Evolutionary conservation across 768 basidiomycete species (phyloP), one percentile per base, ranked within the genome.

Genomic region (Flagelloscypha sp.): DNA sequence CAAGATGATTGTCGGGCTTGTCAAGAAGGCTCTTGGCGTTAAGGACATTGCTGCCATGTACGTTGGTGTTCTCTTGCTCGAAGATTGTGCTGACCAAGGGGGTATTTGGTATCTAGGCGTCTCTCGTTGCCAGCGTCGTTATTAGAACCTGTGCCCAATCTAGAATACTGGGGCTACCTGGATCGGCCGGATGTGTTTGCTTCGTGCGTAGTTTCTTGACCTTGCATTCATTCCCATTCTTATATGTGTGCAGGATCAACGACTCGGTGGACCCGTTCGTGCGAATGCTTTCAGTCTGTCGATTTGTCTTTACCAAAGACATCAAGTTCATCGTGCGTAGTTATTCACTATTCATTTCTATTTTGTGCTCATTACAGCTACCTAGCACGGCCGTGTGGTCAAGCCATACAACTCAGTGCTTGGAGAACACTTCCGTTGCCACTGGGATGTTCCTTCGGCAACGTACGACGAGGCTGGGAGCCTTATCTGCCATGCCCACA

Each of bases 1-100:
- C 41, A 92, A 84, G 72, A 90, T 93, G 79, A 87, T 97, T 32
- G 66, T 97, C 12, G 79, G 84, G 53, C 74, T 97, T 36, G 76
- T 93, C 45, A 92, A 89, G 66, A 88, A 83, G 59, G 90, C 75
- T 48, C 67, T 95, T 21, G 92, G 90, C 5, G 89, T 94, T 28
- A 92, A 93, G 61, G 93, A 95, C 54, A 87, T 97, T 43, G 92
- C 90, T 43, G 70, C 90, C 21, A 86, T 95, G 92, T 92, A 48
- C 41, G 79, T 74, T 30, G 19, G 37, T 2, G 30, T 17, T 27
- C 27, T 38, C 33, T 36, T 28, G n/a, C n/a, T n/a, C n/a, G n/a
- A n/a, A n/a, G n/a, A n/a, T n/a, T n/a, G n/a, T n/a, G n/a, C n/a
- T n/a, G 8, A 6, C 32, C 24, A 11, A 18, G 33, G 29, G 15